A percentile compares a stretch with the other conserved stretches of the same genome.
phyloP scores from a whole-genome alignment of 179 eudicot genomes.

The Spinacia oleracea region DNA sequence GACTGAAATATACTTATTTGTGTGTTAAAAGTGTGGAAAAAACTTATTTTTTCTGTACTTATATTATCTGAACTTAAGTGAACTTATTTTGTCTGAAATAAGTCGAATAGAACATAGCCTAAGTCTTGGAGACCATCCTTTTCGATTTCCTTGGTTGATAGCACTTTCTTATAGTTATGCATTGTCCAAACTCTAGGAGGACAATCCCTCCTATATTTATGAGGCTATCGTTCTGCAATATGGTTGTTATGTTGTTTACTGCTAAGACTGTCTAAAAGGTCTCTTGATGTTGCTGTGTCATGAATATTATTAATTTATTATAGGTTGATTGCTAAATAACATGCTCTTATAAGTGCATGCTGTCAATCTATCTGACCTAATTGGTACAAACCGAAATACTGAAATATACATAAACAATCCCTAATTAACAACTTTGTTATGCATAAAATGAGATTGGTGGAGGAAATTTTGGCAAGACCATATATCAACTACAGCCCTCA shows the following conservation, averaged over 20 bases:
- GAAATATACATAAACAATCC: too few species aligned
- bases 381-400: too few species aligned
- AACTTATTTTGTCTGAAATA: too few species aligned
- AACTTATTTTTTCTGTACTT: too few species aligned
- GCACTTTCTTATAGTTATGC: not conserved
- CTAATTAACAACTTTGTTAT: not conserved
- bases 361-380: too few species aligned
- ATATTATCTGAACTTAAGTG: too few species aligned
- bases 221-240: not conserved
- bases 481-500: not conserved
- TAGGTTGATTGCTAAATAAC: not conserved
- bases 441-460: too few species aligned
- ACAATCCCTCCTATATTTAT: too few species aligned
- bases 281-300: not conserved
- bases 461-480: not conserved
- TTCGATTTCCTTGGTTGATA: not conserved
- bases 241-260: not conserved
- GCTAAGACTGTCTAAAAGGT: not conserved
- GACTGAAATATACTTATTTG: too few species aligned
- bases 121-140: conserved; percentile 8
- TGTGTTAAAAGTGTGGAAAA: too few species aligned
- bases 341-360: not conserved
- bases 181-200: not conserved
- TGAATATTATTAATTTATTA: not conserved
- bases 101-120: too few species aligned